Conservation (phyloP, 805 yeast species). For the Saccharomycopsis fermentans region DNA sequence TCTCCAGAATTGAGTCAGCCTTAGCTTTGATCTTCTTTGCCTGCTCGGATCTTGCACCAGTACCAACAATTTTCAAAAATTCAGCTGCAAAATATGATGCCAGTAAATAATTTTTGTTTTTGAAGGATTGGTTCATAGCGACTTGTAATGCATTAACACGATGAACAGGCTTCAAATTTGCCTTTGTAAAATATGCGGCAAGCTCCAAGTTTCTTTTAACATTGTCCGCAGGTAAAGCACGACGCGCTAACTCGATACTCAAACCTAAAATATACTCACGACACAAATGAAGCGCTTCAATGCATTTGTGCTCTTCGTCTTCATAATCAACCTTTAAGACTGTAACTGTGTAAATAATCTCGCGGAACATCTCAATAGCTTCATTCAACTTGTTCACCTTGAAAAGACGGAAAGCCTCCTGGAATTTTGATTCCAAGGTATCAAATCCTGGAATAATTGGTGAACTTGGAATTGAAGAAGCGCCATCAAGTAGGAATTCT, state of each 20-base stretch:
- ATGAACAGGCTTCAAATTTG: conserved; percentile 74
- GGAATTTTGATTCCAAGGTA: conserved; percentile 44
- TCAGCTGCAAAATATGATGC: conserved; percentile 88
- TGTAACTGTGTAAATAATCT: conserved; percentile 64
- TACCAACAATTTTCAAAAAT: conserved; percentile 55
- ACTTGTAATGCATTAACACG: conserved; percentile 82
- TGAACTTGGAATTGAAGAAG: conserved; percentile 54
- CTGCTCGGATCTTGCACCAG: conserved; percentile 80
- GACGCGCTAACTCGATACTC: conserved; percentile 83
- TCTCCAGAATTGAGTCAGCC: conserved; percentile 73
- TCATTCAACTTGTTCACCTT: conserved; percentile 73
- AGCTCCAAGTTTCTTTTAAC: conserved; percentile 83
- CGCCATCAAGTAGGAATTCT: conserved; percentile 60
- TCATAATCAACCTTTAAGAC: conserved; percentile 60
- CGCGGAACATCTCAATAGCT: conserved; percentile 73
- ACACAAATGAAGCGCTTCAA: conserved; percentile 60
- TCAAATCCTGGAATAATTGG: conserved; percentile 76
- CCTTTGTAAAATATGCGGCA: conserved; percentile 91
- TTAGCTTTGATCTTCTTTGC: conserved; percentile 74
- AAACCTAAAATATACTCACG: conserved; percentile 88
- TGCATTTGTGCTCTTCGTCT: conserved; percentile 69
- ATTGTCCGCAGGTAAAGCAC: conserved; percentile 60
- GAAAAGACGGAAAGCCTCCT: conserved; percentile 73
- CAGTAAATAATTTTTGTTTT: conserved; percentile 74
- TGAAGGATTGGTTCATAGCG: conserved; percentile 89